Evolutionary conservation across 352 stramenopile species (phyloP), one percentile per base, ranked within the genome.

Genomic region (Globisporangium yorkense): DNA sequence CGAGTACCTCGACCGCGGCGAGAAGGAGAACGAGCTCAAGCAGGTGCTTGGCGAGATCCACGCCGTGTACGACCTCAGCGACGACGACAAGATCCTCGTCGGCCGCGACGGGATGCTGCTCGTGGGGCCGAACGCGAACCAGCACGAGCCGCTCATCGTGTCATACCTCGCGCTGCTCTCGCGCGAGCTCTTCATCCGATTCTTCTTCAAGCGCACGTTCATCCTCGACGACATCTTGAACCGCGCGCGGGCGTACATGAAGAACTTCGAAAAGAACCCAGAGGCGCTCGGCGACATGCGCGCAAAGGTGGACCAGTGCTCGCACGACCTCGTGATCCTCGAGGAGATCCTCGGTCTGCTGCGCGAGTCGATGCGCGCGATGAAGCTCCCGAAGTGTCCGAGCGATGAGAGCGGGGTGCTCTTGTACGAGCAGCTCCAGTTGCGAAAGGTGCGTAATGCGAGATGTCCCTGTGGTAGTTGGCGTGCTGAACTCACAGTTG

Each of bases 11-110:
- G 96, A 99, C 66, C 93, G 96, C 44, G 91, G 89, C 44, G 92
- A 99, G 62, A 98, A 97, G 50, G 96, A 98, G 61, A 99, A 99
- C 62, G 96, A 99, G 69, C 78, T 99, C 18, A 98, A 98, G 71
- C 87, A 97, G 61, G 75, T 98, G 18, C 70, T 98, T 24, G 94
- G 94, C 5, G 94, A 98, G 67, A 96, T 96, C 39, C 86, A 97
- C 69, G 94, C 89, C 12, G 95, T 96, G 3, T 98, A 98, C 63
- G 96, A 99, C 65, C 96, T 99, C 46, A 97, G 85, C 35, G 76
- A 97, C 37, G 89, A 98, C 68, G 96, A 99, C 68, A 97, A 96
- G 51, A 74, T 99, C 29, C 75, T 98, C 29, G 97, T 99, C 65
- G 96, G 96, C 6, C 84, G 85, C 3, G 83, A 98, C 49, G 95